Percentiles rank a stretch among this genome's conserved stretches.
phyloP scores from a whole-genome alignment of 1,284 basidiomycete genomes.

The Mycena sp. region DNA sequence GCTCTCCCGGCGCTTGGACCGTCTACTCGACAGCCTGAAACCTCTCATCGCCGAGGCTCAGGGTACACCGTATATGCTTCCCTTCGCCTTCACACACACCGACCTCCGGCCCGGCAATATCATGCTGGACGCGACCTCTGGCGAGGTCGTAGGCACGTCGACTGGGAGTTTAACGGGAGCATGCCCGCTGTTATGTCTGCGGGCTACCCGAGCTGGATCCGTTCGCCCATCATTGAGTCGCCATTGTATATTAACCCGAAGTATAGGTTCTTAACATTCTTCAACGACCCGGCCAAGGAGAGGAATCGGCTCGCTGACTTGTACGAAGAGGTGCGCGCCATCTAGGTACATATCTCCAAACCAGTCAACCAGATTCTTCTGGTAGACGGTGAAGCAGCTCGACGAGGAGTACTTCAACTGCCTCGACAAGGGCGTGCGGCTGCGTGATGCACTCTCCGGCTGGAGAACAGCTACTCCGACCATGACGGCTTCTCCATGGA shows the following conservation, averaged over 20 bases:
- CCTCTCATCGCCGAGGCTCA: background rate
- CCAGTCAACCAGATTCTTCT: background rate
- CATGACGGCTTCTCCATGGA: background rate
- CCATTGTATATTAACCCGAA: background rate
- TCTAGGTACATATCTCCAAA: no score
- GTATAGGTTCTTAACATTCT: background rate
- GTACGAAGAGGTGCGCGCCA: background rate
- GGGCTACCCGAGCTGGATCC: constrained; percentile 8
- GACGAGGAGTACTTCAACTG: constrained; percentile 7
- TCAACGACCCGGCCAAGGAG: background rate
- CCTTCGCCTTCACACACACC: constrained; percentile 4
- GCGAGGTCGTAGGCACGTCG: constrained; percentile 7
- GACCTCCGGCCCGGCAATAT: constrained; percentile 1
- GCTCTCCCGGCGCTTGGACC: background rate
- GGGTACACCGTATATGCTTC: background rate
- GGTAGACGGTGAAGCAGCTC: constrained; percentile 5
- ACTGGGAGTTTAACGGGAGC: constrained; percentile 7
- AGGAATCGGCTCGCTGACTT: constrained; percentile 3
- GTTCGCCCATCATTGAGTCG: background rate
- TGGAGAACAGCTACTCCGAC: background rate
- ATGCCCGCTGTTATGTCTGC: constrained; percentile 9
- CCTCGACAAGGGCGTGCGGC: constrained; percentile 1
- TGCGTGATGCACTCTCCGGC: constrained; percentile 13
- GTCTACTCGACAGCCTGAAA: background rate
- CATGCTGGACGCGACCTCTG: background rate